A percentile compares a stretch with the other conserved stretches of the same genome.
phyloP scores from a whole-genome alignment of 1,284 basidiomycete genomes.

The Agaricales sp. region DNA sequence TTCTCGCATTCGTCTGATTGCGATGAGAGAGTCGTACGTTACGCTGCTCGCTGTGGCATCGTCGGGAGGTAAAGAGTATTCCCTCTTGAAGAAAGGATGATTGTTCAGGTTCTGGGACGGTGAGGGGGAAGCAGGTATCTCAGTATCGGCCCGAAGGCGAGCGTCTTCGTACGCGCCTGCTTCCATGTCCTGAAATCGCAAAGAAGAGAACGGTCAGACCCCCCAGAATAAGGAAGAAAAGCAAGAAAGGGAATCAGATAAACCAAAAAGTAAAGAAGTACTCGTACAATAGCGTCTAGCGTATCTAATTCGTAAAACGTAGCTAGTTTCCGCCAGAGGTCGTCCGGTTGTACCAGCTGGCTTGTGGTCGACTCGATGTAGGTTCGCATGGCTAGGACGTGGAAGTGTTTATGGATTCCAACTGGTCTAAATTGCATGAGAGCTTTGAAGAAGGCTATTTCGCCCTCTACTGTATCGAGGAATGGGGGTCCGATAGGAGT shows the following conservation, averaged over 20 bases:
- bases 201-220: constrained; percentile 7
- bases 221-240: constrained; percentile 7
- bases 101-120: constrained; percentile 52
- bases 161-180: constrained; percentile 49
- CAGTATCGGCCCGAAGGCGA: constrained; percentile 33
- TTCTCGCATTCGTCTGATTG: constrained; percentile 51
- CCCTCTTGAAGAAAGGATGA: constrained; percentile 60
- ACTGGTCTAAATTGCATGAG: constrained; percentile 69
- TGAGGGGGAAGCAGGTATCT: constrained; percentile 41
- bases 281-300: constrained; percentile 62
- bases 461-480: constrained; percentile 65
- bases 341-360: constrained; percentile 45
- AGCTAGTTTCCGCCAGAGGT: constrained; percentile 67
- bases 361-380: constrained; percentile 64
- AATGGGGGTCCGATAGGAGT: constrained; percentile 18
- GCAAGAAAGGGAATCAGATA: background rate
- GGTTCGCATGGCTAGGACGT: constrained; percentile 63
- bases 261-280: constrained; percentile 4
- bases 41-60: constrained; percentile 15
- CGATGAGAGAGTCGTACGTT: constrained; percentile 44
- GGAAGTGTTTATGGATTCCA: constrained; percentile 72
- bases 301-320: constrained; percentile 69
- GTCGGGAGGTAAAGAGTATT: constrained; percentile 54
- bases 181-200: constrained; percentile 44
- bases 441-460: constrained; percentile 72